Evolutionary conservation across 202 grass and related monocot species (phyloP), one percentile per base, ranked within the genome.

Genomic region (Carex sylvatica): DNA sequence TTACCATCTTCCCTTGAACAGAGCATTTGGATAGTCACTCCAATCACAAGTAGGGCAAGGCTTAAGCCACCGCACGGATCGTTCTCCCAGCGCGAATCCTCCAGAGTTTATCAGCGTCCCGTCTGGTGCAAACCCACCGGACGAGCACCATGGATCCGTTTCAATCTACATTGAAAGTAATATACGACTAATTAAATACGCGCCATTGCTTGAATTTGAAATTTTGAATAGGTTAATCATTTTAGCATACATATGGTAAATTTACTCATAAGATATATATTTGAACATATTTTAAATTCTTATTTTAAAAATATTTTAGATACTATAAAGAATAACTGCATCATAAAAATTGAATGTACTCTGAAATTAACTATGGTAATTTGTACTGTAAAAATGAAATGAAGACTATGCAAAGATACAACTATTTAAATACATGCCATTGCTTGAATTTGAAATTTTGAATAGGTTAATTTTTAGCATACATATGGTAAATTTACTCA

Each of bases 101-200:
- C 92, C 94, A 0, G 90, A 91, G 52, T 94, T 92, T 55, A 97
- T 88, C 23, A 97, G 90, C 60, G 88, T 94, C 11, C 94, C 92
- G 1, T 94, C 94, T 1, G 68, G 56, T 22, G 89, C 86, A 19
- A 97, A 80, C 1, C 76, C 87, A 46, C 94, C 92, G 10, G 92
- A 89, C 7, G 94, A 97, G 70, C 90, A 94, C 94, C 94, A 97
- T 0, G 94, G 90, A 56, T 97, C 92, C 5, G 91, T 91, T 46
- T 87, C 47, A 58, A 89, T 88, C 92, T 62, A 47, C 82, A 19
- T 30, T 5, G n/a, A 80, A 80, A 85, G 1, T 6, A 2, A 58
- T 15, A 82, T 58, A 70, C 13, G 24, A 58, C 8, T 82, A 62
- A 70, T 9, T 82, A 35, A 33, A 19, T 69, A 35, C 16, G 22